Evolutionary conservation across 805 yeast genomes (phyloP).

Genomic region (Lipomyces spencermartinsiae): DNA sequence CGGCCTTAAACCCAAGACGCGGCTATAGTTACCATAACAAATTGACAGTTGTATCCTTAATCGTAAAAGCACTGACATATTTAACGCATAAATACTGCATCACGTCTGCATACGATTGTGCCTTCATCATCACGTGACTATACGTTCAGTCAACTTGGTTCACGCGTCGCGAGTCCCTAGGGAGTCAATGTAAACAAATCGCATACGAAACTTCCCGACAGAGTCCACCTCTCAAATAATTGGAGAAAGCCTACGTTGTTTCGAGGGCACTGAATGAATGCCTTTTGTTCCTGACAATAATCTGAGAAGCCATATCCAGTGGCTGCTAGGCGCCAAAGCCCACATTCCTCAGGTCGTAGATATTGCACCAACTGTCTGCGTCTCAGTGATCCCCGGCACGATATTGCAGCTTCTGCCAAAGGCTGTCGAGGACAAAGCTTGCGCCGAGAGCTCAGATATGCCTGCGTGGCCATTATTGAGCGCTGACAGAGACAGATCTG

Average conservation of each 20-base stretch:
- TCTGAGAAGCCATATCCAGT: constrained; percentile 22
- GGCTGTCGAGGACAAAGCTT: constrained; percentile 16
- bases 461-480: constrained; percentile 14
- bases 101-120: no score
- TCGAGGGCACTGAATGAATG: constrained; percentile 5
- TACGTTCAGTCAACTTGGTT: no score
- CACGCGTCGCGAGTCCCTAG: no score
- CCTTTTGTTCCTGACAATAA: constrained; percentile 21
- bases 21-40: background rate
- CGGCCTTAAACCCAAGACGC: background rate
- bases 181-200: background rate
- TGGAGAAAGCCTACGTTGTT: background rate
- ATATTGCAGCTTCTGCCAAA: constrained; percentile 13
- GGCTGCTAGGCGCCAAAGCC: constrained; percentile 24
- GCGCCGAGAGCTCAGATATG: constrained; percentile 10
- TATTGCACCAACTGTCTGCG: constrained; percentile 5
- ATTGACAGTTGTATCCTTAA: no score
- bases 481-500: background rate
- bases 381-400: constrained; percentile 10
- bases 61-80: no score
- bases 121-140: no score
- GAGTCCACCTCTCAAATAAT: background rate
- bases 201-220: background rate
- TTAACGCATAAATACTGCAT: no score
- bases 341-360: constrained; percentile 11